Evolutionary conservation across 129 eudicot genomes (phyloP).

Genomic region (Daucus carota): DNA sequence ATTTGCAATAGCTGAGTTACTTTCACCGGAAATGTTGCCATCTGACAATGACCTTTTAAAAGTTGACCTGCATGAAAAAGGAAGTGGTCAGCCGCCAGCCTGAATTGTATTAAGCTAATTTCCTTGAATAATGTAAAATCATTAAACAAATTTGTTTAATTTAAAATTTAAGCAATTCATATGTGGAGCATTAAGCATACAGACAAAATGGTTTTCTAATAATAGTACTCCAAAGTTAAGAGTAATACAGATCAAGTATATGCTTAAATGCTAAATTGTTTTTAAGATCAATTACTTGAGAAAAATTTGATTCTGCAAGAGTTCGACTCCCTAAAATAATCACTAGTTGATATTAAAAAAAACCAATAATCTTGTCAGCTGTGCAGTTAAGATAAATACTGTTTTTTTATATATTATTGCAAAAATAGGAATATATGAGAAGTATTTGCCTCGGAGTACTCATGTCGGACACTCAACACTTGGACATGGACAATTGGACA

Average conservation of each 20-base stretch:
- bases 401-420: too few relatives aligned
- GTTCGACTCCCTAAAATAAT: not conserved
- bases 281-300: not conserved
- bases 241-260: not conserved
- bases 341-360: not conserved
- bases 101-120: not conserved
- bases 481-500: too few relatives aligned
- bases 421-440: too few relatives aligned
- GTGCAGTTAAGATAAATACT: too few relatives aligned
- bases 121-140: not conserved
- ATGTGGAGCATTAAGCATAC: not conserved
- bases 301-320: not conserved
- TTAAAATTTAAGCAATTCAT: not conserved
- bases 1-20: constrained; percentile 39
- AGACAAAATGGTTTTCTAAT: not conserved
- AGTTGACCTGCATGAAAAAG: constrained; percentile 37
- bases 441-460: too few relatives aligned
- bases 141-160: not conserved
- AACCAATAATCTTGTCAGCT: not conserved
- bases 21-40: constrained; percentile 54
- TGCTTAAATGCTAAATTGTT: not conserved
- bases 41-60: constrained; percentile 75
- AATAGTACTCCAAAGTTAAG: not conserved
- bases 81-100: constrained; percentile 1
- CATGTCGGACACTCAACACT: too few relatives aligned